Conservation (phyloP, 257 asterid species). For the Solanum medicagineum region DNA sequence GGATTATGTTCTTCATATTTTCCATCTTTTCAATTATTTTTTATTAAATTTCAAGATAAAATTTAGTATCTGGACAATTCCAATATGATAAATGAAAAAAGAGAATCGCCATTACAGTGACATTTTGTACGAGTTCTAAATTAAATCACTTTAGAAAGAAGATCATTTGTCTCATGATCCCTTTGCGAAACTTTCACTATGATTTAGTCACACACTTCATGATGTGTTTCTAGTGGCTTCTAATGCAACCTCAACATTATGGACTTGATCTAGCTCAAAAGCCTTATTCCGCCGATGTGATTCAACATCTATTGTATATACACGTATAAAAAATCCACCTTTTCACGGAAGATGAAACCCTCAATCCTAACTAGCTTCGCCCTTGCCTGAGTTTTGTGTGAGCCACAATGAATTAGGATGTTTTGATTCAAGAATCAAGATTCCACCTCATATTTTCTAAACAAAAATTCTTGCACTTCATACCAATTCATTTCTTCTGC, state of each 20-base stretch:
- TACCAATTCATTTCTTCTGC: not conserved
- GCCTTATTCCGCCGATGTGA: too few relatives aligned
- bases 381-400: not conserved
- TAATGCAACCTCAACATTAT: not conserved
- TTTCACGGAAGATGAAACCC: not conserved
- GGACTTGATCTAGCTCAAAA: too few relatives aligned
- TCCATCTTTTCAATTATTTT: not conserved
- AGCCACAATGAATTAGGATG: not conserved
- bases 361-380: not conserved
- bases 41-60: not conserved
- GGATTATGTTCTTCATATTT: not conserved
- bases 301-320: not conserved
- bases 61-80: not conserved
- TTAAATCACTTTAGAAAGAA: not conserved
- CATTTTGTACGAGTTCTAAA: not conserved
- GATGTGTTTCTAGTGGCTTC: not conserved
- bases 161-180: not conserved
- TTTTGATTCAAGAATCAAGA: not conserved
- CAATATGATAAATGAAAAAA: not conserved
- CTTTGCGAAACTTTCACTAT: not conserved
- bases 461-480: not conserved
- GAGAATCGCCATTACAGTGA: not conserved
- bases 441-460: not conserved
- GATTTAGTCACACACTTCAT: not conserved
- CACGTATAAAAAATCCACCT: not conserved